These are phyloP conservation scores for Curvularia sp. DNA, from an alignment of 2,329 filamentous ascomycete genomes.

Conservation along the genomic window DNA sequence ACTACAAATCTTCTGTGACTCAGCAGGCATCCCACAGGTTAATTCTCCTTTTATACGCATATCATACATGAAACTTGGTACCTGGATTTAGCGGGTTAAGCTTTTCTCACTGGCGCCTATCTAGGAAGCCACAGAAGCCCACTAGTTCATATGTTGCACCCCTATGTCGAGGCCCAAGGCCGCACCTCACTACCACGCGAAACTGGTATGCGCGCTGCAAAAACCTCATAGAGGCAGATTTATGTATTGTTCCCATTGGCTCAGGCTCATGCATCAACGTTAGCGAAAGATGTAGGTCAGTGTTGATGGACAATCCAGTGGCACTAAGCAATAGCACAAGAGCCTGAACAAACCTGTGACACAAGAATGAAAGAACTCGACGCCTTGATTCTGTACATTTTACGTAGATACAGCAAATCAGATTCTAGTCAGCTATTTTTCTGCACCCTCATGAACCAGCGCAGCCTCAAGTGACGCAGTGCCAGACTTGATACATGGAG, in stretches of 20 bases:
- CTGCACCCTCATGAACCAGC: background rate
- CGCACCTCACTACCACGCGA: constrained; percentile 5
- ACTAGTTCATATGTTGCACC: constrained; percentile 30
- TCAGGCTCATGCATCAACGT: background rate
- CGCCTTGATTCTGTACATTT: background rate
- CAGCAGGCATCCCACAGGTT: background rate
- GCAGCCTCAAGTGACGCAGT: background rate
- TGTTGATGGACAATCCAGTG: background rate
- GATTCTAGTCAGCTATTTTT: background rate
- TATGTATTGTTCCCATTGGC: background rate
- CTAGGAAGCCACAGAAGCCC: constrained; percentile 24
- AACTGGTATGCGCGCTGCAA: background rate
- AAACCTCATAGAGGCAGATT: background rate
- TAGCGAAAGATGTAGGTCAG: background rate
- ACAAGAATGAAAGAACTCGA: background rate
- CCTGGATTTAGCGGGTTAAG: constrained; percentile 16
- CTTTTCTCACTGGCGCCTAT: constrained; percentile 25
- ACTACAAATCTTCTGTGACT: background rate
- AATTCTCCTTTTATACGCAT: background rate
- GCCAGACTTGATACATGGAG: background rate
- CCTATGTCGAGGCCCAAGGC: constrained; percentile 17
- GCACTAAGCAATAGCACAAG: background rate
- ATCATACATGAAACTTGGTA: constrained; percentile 8
- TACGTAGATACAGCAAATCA: background rate
- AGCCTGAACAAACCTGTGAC: background rate